Evolutionary conservation across 176 grass and related monocot species (phyloP), one percentile per base, ranked within the genome.

Genomic region (Carex cristatella): DNA sequence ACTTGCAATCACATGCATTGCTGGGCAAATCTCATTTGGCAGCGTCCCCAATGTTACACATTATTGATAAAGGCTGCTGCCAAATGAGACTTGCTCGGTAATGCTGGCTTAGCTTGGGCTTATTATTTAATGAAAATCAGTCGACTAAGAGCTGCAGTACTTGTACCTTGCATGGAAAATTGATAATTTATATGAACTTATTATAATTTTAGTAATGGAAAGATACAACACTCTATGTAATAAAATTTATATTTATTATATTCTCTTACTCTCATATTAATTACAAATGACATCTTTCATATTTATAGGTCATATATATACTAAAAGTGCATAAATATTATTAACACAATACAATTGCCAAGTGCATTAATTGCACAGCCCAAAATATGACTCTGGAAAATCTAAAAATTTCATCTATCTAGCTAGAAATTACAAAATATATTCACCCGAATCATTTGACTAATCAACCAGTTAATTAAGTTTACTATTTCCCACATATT

Each of bases 1-100:
- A 77, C 49, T 19, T 58, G 61, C 86, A 44, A 40, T 62, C 27
- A 38, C 37, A 33, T 83, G 84, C 87, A 89, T 91, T 32, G 73
- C 90, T 89, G 84, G 87, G 84, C 90, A 91, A 89, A 84, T 89
- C 87, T 91, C 87, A 71, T 91, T 89, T 91, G 90, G 87, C 90
- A 61, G 84, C 86, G 55, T 5, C 80, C 61, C 69, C 19, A 33
- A 16, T 27, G 1, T 57, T 84, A 0, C n/a, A 28, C 42, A 33
- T 10, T 61, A 64, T 18, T 2, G 5, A 18, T 54, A 10, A 13
- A 55, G 68, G 79, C 54, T 85, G 86, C 87, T 89, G 87, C 87
- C 79, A 84, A 81, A 87, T 76, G 86, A 91, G 90, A 89, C 71
- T 89, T 28, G 55, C 84, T 72, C 71, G 7, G 87, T 60, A 86